These are phyloP conservation scores for Hippophae rhamnoides DNA, from an alignment of 306 rosid genomes.

Conservation along the genomic window DNA sequence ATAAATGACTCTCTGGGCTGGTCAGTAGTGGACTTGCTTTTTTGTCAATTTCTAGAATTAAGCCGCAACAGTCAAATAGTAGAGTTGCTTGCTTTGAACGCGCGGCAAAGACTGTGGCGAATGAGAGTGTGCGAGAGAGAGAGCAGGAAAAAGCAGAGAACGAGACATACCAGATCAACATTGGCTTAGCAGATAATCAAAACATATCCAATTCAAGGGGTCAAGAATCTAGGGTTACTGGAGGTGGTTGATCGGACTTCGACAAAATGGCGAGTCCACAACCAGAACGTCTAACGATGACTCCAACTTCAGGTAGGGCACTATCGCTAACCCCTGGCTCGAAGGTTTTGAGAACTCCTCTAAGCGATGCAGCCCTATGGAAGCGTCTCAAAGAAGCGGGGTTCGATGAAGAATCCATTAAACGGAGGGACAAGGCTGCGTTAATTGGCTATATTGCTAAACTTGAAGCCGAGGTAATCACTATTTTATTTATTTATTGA, in stretches of 20 bases:
- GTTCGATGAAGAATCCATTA: constrained; percentile 76
- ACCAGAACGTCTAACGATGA: constrained; percentile 19
- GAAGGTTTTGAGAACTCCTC: constrained; percentile 74
- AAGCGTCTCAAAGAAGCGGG: constrained; percentile 73
- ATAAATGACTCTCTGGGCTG: no score
- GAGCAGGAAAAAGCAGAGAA: not conserved
- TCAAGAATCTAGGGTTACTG: constrained; percentile 16
- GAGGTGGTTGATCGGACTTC: constrained; percentile 18
- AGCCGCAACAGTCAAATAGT: no score
- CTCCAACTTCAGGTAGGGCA: constrained; percentile 30
- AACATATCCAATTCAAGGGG: no score
- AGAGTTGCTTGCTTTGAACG: no score
- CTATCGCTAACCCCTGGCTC: constrained; percentile 73
- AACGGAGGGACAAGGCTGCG: constrained; percentile 78
- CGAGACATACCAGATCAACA: not conserved
- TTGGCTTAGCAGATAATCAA: not conserved
- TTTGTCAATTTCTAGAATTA: no score
- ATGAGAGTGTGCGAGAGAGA: no score
- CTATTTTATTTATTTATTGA: not conserved
- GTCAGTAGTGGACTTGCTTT: no score
- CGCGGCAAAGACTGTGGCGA: no score
- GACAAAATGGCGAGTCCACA: constrained; percentile 52
- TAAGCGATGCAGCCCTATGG: constrained; percentile 77
- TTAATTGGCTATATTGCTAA: constrained; percentile 79
- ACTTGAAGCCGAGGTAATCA: constrained; percentile 71